Base-by-base conservation (phyloP, 31 red algal species). In the Pterothamnion heteromorphum region DNA sequence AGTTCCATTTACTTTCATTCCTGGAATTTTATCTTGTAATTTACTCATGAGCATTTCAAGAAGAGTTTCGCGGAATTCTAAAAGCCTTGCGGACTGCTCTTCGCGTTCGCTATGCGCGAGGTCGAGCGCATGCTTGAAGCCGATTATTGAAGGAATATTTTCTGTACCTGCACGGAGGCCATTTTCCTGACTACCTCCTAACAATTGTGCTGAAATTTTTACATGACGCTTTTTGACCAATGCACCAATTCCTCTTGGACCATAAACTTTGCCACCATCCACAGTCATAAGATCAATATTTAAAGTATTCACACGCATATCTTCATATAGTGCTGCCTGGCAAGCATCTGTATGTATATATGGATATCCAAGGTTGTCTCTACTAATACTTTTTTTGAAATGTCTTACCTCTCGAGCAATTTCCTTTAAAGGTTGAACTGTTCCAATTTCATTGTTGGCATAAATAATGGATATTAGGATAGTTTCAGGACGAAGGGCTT, bases 371-470 rank as follows among this genome's bases (percentile, higher is more conserved):
- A 41, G 38, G 38, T 41, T 41, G 38, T 41, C 38, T 41, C 38
- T 41, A 41, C 38, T 97, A 78, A 98, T 96, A 23, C 96, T 94
- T 23, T 92, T 92, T n/a, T 92, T 91, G 88, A 93, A 91, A 37
- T 94, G 89, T 90, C 97, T 97, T 33, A 98, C 28, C 28, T 92
- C 93, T 14, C 95, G 38, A 41, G 38, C 97, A 90, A 96, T 95
- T 44, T 97, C 95, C 71, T 81, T 91, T 21, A 98, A 74, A 34
- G 97, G 97, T 81, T 98, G 97, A 71, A 97, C 90, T 37, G 95
- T 94, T 2, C 97, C 97, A 94, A 98, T 98, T 88, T 98, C 97
- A 89, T 98, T 98, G 89, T 98, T 98, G 20, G 97, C 97, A 35
- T 92, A 92, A 94, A 98, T 98, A 26, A 98, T 92, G 36, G 91